Conservation (phyloP, 768 basidiomycete species). For the Mycena pura region DNA sequence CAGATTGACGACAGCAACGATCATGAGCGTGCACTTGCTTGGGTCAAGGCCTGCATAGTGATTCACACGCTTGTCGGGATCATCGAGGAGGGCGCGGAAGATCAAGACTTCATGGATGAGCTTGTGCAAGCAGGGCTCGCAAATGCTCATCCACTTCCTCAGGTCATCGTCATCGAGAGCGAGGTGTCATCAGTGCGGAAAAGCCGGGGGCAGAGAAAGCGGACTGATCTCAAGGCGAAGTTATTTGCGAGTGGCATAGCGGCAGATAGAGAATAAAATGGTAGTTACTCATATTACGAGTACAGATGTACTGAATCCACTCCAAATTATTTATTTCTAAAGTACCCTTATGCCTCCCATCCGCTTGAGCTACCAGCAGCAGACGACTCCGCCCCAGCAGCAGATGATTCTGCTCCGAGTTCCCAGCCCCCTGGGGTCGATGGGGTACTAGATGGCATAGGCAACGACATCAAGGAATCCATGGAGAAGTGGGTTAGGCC, state of each 20-base stretch:
- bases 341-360: too few species aligned
- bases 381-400: neutral
- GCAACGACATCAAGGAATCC: too few species aligned
- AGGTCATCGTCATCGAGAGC: neutral
- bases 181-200: neutral
- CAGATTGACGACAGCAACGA: conserved; percentile 32
- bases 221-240: neutral
- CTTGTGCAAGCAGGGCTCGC: neutral
- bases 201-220: conserved; percentile 3
- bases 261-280: neutral
- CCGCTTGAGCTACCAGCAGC: neutral
- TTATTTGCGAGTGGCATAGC: conserved; percentile 11
- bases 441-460: too few species aligned
- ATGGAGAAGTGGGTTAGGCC: neutral
- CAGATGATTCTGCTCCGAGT: too few species aligned
- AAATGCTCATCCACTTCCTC: neutral
- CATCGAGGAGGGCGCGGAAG: neutral
- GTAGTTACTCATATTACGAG: conserved; percentile 8
- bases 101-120: neutral
- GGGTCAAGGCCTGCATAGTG: conserved; percentile 8
- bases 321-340: neutral
- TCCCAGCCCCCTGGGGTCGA: too few species aligned
- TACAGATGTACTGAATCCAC: conserved; percentile 11
- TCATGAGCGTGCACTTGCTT: conserved; percentile 10
- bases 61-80: conserved; percentile 13